These are phyloP conservation scores for Artemisia tridentata DNA, from an alignment of 129 eudicot genomes.

Conservation along the genomic window DNA sequence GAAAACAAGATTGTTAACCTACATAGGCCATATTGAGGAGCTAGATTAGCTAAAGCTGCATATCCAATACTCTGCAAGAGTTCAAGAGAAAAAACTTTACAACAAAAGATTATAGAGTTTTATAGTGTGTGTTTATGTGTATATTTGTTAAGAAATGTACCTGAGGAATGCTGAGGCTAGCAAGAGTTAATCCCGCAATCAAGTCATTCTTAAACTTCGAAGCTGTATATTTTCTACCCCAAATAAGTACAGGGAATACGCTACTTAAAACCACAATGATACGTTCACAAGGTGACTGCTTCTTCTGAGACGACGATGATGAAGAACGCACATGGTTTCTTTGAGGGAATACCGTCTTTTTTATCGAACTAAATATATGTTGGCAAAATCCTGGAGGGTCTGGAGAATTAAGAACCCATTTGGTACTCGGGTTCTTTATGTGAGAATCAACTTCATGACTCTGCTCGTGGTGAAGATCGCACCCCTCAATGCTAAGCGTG, in stretches of 20 bases:
- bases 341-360: constrained; percentile 23
- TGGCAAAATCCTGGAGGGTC: constrained; percentile 50
- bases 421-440: constrained; percentile 30
- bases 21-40: constrained; percentile 74
- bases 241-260: constrained; percentile 52
- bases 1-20: constrained; percentile 24
- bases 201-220: constrained; percentile 59
- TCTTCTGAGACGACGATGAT: constrained; percentile 26
- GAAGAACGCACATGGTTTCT: constrained; percentile 3
- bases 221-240: constrained; percentile 54
- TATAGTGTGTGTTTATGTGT: neutral
- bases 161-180: constrained; percentile 80
- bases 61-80: constrained; percentile 63
- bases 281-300: constrained; percentile 21
- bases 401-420: constrained; percentile 58
- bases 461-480: constrained; percentile 3
- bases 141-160: constrained; percentile 20
- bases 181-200: constrained; percentile 65
- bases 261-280: constrained; percentile 24
- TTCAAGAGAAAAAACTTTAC: neutral
- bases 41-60: constrained; percentile 70
- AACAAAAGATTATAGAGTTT: neutral
- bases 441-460: neutral
- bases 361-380: constrained; percentile 37
- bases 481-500: constrained; percentile 30